These are phyloP conservation scores for Polygonum maritimum DNA, from an alignment of 148 eudicot species.

Conservation along the genomic window DNA sequence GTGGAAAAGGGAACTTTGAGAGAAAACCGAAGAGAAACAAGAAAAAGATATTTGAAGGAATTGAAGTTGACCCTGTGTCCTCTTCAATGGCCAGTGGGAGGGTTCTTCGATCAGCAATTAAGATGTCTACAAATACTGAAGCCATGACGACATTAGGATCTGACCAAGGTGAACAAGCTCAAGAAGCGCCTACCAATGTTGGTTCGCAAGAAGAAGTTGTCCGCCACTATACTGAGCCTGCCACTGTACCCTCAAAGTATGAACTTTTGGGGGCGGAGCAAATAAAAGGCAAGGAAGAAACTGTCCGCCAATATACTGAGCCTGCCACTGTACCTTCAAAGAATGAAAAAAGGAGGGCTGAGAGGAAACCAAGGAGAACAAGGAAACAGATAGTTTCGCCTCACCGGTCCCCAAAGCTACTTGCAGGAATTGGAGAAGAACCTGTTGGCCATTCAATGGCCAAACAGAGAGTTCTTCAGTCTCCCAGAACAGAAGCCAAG, in stretches of 20 bases:
- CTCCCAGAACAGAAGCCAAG: conserved; percentile 11
- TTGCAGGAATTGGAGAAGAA: conserved; percentile 27
- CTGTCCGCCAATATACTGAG: not conserved
- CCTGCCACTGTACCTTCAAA: not conserved
- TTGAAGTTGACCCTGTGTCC: conserved; percentile 17
- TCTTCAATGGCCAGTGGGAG: conserved; percentile 23
- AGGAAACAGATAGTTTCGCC: conserved; percentile 13
- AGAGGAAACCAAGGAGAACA: conserved; percentile 34
- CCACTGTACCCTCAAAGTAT: not conserved
- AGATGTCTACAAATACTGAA: conserved; percentile 13
- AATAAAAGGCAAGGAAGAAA: not conserved
- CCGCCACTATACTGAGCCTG: conserved; percentile 1
- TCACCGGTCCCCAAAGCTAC: conserved; percentile 21
- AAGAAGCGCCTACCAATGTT: conserved; percentile 8
- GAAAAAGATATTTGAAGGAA: conserved; percentile 21
- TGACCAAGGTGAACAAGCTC: conserved; percentile 6
- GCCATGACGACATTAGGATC: conserved; percentile 5
- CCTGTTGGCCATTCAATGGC: conserved; percentile 16
- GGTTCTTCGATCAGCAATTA: conserved; percentile 26
- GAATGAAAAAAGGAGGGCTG: conserved; percentile 11
- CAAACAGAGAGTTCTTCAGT: conserved; percentile 23
- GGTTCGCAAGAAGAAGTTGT: not conserved
- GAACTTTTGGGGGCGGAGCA: not conserved
- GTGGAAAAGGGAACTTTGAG: conserved; percentile 13
- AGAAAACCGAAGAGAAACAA: conserved; percentile 34